Evolutionary conservation across 176 grass and related monocot species (phyloP).

Genomic region (Carex pumila): DNA sequence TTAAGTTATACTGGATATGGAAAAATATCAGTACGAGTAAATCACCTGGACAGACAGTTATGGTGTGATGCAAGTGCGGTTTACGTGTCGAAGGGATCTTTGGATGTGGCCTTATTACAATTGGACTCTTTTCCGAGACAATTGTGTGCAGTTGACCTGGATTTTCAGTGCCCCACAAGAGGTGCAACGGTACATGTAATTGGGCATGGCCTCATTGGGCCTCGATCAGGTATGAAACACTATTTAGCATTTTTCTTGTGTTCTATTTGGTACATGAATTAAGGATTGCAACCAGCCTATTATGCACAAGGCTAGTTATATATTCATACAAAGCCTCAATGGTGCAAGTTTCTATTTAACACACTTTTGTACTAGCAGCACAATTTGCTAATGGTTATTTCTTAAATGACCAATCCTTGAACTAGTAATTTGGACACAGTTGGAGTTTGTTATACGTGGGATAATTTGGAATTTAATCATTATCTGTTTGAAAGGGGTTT

Average conservation of each 20-base stretch:
- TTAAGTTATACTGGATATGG: constrained; percentile 46
- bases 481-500: neutral
- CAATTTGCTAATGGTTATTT: neutral
- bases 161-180: constrained; percentile 62
- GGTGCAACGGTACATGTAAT: constrained; percentile 56
- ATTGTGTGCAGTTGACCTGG: constrained; percentile 49
- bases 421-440: neutral
- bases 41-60: constrained; percentile 38
- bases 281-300: neutral
- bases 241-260: constrained; percentile 18
- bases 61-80: constrained; percentile 71
- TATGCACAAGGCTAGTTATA: neutral
- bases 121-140: constrained; percentile 49
- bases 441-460: neutral
- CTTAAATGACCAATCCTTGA: neutral
- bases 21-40: constrained; percentile 65
- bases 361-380: neutral
- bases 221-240: constrained; percentile 58
- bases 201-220: constrained; percentile 89
- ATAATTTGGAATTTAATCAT: neutral
- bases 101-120: constrained; percentile 81
- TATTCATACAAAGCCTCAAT: neutral
- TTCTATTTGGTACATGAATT: constrained; percentile 20
- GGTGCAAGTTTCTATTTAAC: neutral
- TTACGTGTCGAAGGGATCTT: constrained; percentile 76